A percentile compares a stretch with the other conserved stretches of the same genome.
Conservation (phyloP, 2,329 filamentous ascomycete genomes). For the Diaporthe nobilis region DNA sequence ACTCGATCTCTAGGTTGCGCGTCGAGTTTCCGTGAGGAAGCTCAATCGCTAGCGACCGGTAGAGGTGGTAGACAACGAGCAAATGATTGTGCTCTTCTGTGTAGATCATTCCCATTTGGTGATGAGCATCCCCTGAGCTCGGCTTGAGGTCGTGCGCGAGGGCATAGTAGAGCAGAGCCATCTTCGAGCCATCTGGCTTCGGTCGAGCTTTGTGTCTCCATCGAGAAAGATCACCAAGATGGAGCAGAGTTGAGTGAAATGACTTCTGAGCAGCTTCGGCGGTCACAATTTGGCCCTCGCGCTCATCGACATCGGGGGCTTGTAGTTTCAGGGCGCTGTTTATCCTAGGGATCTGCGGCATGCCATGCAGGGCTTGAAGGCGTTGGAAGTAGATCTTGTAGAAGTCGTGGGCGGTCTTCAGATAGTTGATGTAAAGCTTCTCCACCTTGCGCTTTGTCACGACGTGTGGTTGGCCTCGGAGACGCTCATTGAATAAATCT, state of each 20-base stretch:
- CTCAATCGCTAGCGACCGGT: constrained; percentile 82
- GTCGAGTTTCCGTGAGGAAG: constrained; percentile 82
- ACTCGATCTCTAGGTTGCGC: constrained; percentile 84
- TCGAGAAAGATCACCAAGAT: constrained; percentile 89
- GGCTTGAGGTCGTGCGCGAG: constrained; percentile 86
- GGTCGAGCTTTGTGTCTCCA: constrained; percentile 83
- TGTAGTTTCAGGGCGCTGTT: constrained; percentile 59
- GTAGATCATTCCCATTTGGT: constrained; percentile 91
- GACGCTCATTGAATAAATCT: constrained; percentile 70
- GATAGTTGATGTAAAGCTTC: constrained; percentile 85
- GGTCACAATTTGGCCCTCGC: constrained; percentile 65
- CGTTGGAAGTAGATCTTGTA: constrained; percentile 89
- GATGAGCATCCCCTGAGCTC: constrained; percentile 84
- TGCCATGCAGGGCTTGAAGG: constrained; percentile 73
- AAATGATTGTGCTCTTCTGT: constrained; percentile 84
- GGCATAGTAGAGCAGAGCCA: constrained; percentile 86
- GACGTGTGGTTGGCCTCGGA: constrained; percentile 64
- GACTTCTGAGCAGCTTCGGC: constrained; percentile 75
- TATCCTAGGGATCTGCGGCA: constrained; percentile 61
- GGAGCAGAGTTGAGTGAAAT: constrained; percentile 87
- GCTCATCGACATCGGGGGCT: constrained; percentile 58
- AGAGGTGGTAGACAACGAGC: constrained; percentile 89
- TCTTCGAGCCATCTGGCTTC: constrained; percentile 82
- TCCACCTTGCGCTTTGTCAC: constrained; percentile 82
- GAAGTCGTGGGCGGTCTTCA: constrained; percentile 89